A percentile compares a stretch with the other conserved stretches of the same genome.
Conservation (phyloP, 176 grass and related monocot genomes). For the Cenchrus fungigraminus region DNA sequence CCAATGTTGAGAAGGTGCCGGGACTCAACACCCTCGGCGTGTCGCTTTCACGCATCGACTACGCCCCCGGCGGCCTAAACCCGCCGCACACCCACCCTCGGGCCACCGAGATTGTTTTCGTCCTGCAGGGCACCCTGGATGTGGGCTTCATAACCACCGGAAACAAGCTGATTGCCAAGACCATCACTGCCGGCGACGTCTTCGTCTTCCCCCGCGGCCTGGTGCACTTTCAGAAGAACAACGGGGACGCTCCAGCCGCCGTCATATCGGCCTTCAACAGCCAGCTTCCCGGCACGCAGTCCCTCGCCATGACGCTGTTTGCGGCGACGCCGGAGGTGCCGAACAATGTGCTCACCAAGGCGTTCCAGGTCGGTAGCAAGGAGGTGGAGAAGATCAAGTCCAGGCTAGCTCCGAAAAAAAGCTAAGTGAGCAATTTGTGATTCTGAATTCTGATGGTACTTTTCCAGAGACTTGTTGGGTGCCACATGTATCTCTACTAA, state of each 20-base stretch:
- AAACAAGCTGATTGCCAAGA: conserved; percentile 35
- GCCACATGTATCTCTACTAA: background rate
- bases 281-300: conserved; percentile 46
- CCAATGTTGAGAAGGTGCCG: conserved; percentile 41
- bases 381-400: conserved; percentile 52
- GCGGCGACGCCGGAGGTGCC: conserved; percentile 38
- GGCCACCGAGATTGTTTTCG: conserved; percentile 57
- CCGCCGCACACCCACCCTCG: conserved; percentile 55
- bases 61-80: conserved; percentile 44
- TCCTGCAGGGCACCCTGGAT: conserved; percentile 41
- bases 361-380: conserved; percentile 47
- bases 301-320: conserved; percentile 39
- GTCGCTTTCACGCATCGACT: conserved; percentile 52
- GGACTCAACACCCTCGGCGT: conserved; percentile 52
- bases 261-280: conserved; percentile 49
- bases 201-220: conserved; percentile 49
- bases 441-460: background rate
- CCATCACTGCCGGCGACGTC: conserved; percentile 10
- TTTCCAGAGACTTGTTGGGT: background rate
- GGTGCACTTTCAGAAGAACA: conserved; percentile 45
- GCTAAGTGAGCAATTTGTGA: background rate
- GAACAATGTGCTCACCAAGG: conserved; percentile 19
- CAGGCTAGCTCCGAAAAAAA: conserved; percentile 45
- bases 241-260: conserved; percentile 24
- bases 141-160: conserved; percentile 48